Percentiles rank a stretch among this genome's conserved stretches.
Evolutionary conservation across 2,329 filamentous ascomycete species (phyloP).

Genomic region (Sporothrix pallida): DNA sequence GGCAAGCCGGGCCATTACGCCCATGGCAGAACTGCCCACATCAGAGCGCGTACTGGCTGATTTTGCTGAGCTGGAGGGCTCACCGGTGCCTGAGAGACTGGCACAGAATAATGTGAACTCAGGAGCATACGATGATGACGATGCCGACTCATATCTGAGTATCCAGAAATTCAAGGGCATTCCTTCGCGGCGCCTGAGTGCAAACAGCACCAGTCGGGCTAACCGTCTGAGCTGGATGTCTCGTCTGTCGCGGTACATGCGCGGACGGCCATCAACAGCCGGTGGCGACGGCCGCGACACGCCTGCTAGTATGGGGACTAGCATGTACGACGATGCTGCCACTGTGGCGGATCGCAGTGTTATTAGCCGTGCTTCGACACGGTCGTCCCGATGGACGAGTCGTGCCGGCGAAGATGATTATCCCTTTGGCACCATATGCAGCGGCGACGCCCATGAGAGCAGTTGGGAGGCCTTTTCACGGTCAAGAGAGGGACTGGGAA

Average conservation of each 20-base stretch:
- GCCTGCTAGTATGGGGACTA: not conserved
- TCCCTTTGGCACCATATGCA: constrained; percentile 21
- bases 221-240: constrained; percentile 38
- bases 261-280: not conserved
- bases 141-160: constrained; percentile 17
- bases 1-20: not conserved
- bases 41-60: not conserved
- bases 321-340: constrained; percentile 21
- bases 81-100: not conserved
- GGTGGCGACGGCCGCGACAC: not conserved
- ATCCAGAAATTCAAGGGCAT: constrained; percentile 28
- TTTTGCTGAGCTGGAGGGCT: constrained; percentile 17
- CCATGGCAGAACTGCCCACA: constrained; percentile 17
- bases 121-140: not conserved
- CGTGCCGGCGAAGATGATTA: constrained; percentile 27
- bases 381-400: constrained; percentile 36
- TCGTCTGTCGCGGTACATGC: constrained; percentile 36
- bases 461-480: constrained; percentile 37
- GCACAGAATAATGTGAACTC: not conserved
- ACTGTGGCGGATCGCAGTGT: constrained; percentile 16
- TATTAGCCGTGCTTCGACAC: constrained; percentile 30
- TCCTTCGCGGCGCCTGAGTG: not conserved
- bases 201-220: not conserved
- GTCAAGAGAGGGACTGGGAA: constrained; percentile 27
- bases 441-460: constrained; percentile 23